Evolutionary conservation across 805 yeast species (phyloP), one percentile per base, ranked within the genome.

Genomic region (Kodamaea restingae): DNA sequence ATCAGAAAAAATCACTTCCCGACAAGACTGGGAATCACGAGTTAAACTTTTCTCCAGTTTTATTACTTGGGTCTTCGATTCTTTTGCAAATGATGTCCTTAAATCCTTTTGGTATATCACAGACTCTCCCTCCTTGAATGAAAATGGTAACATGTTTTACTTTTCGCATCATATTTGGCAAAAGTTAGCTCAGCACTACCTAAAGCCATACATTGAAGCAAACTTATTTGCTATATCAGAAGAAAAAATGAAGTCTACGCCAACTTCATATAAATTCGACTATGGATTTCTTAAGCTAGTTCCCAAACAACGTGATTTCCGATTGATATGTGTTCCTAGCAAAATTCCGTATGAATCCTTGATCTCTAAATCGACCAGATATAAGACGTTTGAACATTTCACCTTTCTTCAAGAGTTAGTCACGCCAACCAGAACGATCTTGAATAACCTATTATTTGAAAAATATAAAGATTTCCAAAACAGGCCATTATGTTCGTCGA

Each of bases 51-150:
- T 80, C 9, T 40, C 48, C 2, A 46, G 51, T 2, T 77, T 85
- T 35, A 18, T 84, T 1, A 35, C 37, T 1, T 90, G 95, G 95
- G 35, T 83, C 2, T 73, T 83, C 29, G 45, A 58, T 0, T 28
- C 25, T 0, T 68, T 80, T 36, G 46, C 85, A 1, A 61, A 72
- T 6, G 67, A 62, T 12, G 43, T 84, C 1, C 47, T 85, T 0
- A 56, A 65, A 0, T 56, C 73, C 0, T 77, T 75, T 50, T 88
- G 87, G 63, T 81, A 84, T 52, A 80, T 82, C 4, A 81, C 93
- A 0, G 84, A 80, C 35, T 40, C 54, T 1, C 36, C 52, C 2
- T 32, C 43, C 10, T n/a, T 36, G 3, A 32, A 18, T 5, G 57
- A 66, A 1, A 76, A 7, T 65, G 39, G 60, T 30, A 18, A 30